A percentile compares a stretch with the other conserved stretches of the same genome.
Conservation (phyloP, 139 green algal genomes). For the Zygnema circumcarinatum region DNA sequence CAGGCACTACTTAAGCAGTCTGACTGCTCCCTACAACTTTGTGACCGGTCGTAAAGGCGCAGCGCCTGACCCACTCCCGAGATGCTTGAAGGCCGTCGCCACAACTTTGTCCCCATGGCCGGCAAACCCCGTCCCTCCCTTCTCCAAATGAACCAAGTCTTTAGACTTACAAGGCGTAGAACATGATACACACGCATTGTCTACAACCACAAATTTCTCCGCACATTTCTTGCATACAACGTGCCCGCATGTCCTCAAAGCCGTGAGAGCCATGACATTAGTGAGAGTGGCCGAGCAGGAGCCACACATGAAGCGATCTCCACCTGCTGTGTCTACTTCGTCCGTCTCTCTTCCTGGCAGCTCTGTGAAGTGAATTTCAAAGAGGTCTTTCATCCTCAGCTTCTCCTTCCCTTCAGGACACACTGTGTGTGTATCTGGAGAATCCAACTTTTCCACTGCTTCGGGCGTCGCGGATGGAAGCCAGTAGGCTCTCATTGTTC, state of each 20-base stretch:
- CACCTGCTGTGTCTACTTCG: background rate
- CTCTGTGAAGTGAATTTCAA: conserved; percentile 48
- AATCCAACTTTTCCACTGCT: conserved; percentile 40
- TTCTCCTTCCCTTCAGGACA: conserved; percentile 62
- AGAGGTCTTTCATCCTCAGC: conserved; percentile 62
- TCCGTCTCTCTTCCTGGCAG: conserved; percentile 3
- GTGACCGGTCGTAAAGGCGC: conserved; percentile 23
- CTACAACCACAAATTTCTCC: conserved; percentile 45
- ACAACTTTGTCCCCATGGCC: conserved; percentile 45
- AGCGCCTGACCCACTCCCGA: conserved; percentile 34
- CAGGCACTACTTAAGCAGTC: conserved; percentile 23
- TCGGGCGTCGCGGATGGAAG: conserved; percentile 60
- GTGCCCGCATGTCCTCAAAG: conserved; percentile 51
- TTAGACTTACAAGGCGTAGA: conserved; percentile 39
- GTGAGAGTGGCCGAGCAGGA: conserved; percentile 50
- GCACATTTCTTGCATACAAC: conserved; percentile 54
- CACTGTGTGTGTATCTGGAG: conserved; percentile 37
- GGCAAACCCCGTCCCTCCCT: conserved; percentile 55
- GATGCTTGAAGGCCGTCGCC: conserved; percentile 36
- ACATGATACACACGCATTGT: conserved; percentile 45
- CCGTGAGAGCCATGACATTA: conserved; percentile 38
- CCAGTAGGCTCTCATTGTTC: conserved; percentile 64
- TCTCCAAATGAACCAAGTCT: conserved; percentile 49
- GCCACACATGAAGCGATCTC: conserved; percentile 39
- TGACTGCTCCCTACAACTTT: conserved; percentile 32